phyloP scores from a whole-genome alignment of 2,329 filamentous ascomycete species.

The Fusarium dimerum region DNA sequence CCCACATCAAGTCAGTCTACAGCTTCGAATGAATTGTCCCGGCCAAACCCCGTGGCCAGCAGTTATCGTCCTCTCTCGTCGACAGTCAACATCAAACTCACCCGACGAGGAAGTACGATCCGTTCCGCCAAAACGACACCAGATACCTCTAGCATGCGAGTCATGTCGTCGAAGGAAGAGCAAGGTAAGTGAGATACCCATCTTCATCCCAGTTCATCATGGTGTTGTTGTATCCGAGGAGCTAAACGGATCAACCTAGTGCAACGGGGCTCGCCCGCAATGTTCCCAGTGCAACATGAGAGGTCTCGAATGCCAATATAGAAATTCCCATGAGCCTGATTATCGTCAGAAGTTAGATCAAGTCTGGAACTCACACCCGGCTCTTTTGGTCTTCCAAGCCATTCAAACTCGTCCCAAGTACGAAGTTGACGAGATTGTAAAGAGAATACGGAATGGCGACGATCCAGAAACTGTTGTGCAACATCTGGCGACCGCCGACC shows the following conservation, averaged over 20 bases:
- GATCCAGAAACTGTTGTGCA: slow-evolving; percentile 5
- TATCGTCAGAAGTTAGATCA: slow-evolving; percentile 3
- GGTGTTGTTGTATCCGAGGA: no score
- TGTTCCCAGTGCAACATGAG: background rate
- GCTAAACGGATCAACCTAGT: background rate
- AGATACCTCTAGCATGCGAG: background rate
- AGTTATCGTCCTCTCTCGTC: background rate
- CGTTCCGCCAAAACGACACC: background rate
- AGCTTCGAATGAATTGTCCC: background rate
- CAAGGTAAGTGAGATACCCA: background rate
- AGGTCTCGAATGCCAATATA: background rate
- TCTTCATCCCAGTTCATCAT: background rate
- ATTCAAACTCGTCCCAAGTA: slow-evolving; percentile 10
- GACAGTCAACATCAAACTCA: background rate
- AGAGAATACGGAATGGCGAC: slow-evolving; percentile 11
- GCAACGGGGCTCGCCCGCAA: background rate
- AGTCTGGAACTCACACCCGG: background rate
- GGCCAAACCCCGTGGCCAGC: background rate
- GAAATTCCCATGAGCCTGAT: background rate
- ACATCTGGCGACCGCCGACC: slow-evolving; percentile 10
- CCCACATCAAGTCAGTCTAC: background rate
- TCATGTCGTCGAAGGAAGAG: background rate
- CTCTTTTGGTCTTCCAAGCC: slow-evolving; percentile 6
- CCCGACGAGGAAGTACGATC: background rate
- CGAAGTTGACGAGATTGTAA: slow-evolving; percentile 12